A percentile compares a stretch with the other conserved stretches of the same genome.
These are phyloP conservation scores for Tephrocybe sp. DNA, from an alignment of 768 basidiomycete species.

Conservation along the genomic window DNA sequence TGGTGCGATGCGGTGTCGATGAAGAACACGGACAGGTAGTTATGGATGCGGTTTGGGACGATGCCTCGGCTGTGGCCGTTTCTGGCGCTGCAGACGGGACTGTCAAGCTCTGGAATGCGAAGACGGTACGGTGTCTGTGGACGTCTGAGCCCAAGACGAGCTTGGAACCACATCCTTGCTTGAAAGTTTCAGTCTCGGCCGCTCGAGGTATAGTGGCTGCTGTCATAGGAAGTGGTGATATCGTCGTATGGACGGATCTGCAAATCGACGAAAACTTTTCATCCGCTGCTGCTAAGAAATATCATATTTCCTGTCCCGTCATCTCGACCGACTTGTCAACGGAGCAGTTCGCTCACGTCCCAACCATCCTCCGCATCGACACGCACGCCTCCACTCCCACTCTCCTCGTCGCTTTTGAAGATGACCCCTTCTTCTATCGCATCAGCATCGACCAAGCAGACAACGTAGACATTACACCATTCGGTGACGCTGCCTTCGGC, in stretches of 20 bases:
- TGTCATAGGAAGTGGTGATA: conserved; percentile 56
- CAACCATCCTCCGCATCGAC: conserved; percentile 28
- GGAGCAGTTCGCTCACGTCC: conserved; percentile 12
- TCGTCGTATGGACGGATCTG: conserved; percentile 52
- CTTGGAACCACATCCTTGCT: conserved; percentile 46
- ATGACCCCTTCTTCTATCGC: conserved; percentile 54
- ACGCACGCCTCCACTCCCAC: conserved; percentile 22
- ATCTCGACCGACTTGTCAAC: conserved; percentile 5
- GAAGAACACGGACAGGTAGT: conserved; percentile 70
- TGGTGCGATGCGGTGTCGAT: conserved; percentile 46
- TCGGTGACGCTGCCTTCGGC: conserved; percentile 54
- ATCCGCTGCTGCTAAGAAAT: conserved; percentile 22
- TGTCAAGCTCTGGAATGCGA: conserved; percentile 75
- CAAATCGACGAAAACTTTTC: conserved; percentile 18
- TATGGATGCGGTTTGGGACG: conserved; percentile 53
- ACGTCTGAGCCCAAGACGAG: conserved; percentile 44
- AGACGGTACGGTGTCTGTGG: conserved; percentile 59
- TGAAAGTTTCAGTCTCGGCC: conserved; percentile 47
- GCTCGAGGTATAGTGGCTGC: conserved; percentile 45
- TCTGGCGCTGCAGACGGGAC: conserved; percentile 63
- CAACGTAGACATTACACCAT: conserved; percentile 35
- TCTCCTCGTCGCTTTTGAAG: conserved; percentile 52
- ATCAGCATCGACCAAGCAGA: conserved; percentile 32
- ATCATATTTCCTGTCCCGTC: conserved; percentile 38
- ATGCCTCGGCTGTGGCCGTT: conserved; percentile 32